Evolutionary conservation across 78 protist species (phyloP).

Genomic region (Dictyostelium capitatum): DNA sequence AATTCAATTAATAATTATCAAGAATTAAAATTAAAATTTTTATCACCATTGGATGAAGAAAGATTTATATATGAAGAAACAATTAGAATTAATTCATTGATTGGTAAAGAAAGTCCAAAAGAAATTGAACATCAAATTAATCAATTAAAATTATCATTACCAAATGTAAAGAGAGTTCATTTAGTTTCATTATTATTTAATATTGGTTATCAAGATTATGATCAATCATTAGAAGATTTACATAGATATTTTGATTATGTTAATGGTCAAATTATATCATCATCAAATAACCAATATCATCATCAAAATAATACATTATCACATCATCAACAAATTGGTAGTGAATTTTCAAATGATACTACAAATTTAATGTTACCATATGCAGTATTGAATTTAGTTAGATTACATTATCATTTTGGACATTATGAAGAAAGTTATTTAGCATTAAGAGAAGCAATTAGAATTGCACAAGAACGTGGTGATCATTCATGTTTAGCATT

Average conservation of each 20-base stretch:
- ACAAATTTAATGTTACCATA: constrained; percentile 45
- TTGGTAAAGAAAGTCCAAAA: constrained; percentile 43
- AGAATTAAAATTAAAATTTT: constrained; percentile 15
- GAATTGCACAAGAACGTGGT: constrained; percentile 66
- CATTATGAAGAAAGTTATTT: constrained; percentile 55
- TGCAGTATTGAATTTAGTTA: constrained; percentile 56
- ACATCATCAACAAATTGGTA: background rate
- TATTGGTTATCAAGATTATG: constrained; percentile 43
- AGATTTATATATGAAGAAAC: constrained; percentile 46
- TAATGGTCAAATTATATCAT: constrained; percentile 23
- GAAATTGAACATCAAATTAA: constrained; percentile 6
- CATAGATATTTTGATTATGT: constrained; percentile 76
- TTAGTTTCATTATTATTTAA: background rate
- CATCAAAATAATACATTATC: background rate
- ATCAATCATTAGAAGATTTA: constrained; percentile 45
- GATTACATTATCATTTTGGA: constrained; percentile 63
- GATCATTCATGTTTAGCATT: constrained; percentile 69
- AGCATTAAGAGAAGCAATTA: constrained; percentile 47
- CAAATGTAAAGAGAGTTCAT: constrained; percentile 28
- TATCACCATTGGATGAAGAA: constrained; percentile 72
- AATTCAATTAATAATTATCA: background rate
- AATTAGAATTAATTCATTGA: constrained; percentile 4
- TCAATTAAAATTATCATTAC: constrained; percentile 17
- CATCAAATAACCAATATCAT: background rate
- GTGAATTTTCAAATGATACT: background rate